Conservation (phyloP, 2,329 filamentous ascomycete species). For the Didymella pinodella region DNA sequence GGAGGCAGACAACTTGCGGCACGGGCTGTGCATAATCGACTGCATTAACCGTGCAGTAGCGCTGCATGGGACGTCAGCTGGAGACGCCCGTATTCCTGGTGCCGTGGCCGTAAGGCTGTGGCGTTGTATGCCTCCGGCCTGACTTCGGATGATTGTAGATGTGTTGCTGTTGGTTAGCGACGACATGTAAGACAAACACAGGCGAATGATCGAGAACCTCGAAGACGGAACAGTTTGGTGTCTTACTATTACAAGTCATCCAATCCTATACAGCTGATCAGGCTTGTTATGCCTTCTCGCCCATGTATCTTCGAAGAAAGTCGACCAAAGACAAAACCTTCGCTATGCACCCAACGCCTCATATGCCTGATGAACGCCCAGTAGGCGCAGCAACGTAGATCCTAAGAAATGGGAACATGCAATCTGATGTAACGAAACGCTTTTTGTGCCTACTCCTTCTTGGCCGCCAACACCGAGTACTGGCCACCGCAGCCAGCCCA, state of each 20-base stretch:
- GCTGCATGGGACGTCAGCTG: too few species aligned
- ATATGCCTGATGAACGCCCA: slow-evolving; percentile 25
- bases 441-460: slow-evolving; percentile 31
- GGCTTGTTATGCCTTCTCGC: slow-evolving; percentile 7
- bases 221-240: slow-evolving; percentile 10
- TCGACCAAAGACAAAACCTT: slow-evolving; percentile 11
- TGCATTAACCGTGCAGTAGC: too few species aligned
- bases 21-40: too few species aligned
- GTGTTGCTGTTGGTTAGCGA: too few species aligned
- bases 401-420: slow-evolving; percentile 19
- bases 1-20: too few species aligned
- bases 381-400: slow-evolving; percentile 9
- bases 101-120: neutral
- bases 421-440: slow-evolving; percentile 11
- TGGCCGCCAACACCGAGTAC: slow-evolving; percentile 69
- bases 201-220: neutral
- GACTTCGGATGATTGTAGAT: too few species aligned
- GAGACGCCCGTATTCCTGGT: too few species aligned
- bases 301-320: slow-evolving; percentile 14
- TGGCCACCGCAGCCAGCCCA: slow-evolving; percentile 90
- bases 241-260: slow-evolving; percentile 33
- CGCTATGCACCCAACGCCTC: slow-evolving; percentile 34
- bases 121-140: too few species aligned
- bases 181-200: too few species aligned
- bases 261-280: slow-evolving; percentile 10